Evolutionary conservation across 192 early-diverging fungal species (phyloP).

Genomic region (Backusella luteola): DNA sequence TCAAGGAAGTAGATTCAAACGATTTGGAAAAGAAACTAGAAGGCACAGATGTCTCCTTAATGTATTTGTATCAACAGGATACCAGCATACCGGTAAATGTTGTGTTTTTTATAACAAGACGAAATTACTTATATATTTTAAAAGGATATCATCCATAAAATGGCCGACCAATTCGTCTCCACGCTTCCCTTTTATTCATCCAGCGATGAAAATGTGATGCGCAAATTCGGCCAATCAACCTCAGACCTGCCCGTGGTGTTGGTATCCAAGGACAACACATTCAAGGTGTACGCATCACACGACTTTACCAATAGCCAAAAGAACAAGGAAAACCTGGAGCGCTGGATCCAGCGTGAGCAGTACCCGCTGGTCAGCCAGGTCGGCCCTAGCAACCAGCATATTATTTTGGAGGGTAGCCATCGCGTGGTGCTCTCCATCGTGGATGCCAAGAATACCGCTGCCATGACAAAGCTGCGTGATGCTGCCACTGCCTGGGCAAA

Average conservation of each 20-base stretch:
- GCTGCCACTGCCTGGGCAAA: slow-evolving; percentile 5
- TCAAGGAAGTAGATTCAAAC: slow-evolving; percentile 30
- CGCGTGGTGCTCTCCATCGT: slow-evolving; percentile 66
- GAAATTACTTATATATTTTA: not conserved
- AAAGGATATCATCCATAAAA: slow-evolving; percentile 14
- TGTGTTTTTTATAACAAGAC: not conserved
- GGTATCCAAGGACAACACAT: slow-evolving; percentile 59
- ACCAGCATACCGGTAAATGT: slow-evolving; percentile 8
- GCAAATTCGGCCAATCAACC: slow-evolving; percentile 13
- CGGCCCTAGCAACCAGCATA: slow-evolving; percentile 61
- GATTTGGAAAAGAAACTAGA: slow-evolving; percentile 42
- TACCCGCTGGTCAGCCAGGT: slow-evolving; percentile 67
- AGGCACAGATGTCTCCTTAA: slow-evolving; percentile 47
- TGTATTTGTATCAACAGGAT: slow-evolving; percentile 55
- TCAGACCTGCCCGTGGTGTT: slow-evolving; percentile 46
- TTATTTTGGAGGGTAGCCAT: slow-evolving; percentile 59
- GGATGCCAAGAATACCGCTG: slow-evolving; percentile 36
- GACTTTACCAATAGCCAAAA: slow-evolving; percentile 12
- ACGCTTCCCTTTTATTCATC: slow-evolving; percentile 37
- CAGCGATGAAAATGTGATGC: slow-evolving; percentile 26
- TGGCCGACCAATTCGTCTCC: slow-evolving; percentile 23
- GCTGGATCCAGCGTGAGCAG: slow-evolving; percentile 66
- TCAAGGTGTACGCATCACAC: slow-evolving; percentile 22
- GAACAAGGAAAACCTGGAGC: slow-evolving; percentile 43
- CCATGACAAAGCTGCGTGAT: not conserved